These are phyloP conservation scores for Myxozyma sirexii DNA, from an alignment of 805 yeast genomes.

Conservation along the genomic window DNA sequence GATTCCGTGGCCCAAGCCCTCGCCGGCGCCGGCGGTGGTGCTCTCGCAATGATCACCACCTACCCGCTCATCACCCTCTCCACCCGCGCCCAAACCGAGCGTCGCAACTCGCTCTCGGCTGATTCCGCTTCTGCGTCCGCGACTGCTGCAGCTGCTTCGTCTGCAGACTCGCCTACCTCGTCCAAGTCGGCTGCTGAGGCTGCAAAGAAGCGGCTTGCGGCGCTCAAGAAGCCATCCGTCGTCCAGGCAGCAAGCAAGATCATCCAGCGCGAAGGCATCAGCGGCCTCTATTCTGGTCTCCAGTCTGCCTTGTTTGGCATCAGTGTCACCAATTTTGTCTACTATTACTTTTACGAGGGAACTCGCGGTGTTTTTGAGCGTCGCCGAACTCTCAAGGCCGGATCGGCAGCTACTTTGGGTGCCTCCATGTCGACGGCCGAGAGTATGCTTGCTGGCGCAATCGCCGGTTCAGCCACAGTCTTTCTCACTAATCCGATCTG, in stretches of 20 bases:
- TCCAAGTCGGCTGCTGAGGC: conserved; percentile 16
- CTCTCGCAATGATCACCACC: conserved; percentile 80
- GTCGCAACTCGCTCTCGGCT: conserved; percentile 12
- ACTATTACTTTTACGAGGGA: conserved; percentile 87
- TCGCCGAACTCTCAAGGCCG: conserved; percentile 38
- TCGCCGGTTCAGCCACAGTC: conserved; percentile 86
- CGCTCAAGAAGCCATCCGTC: conserved; percentile 31
- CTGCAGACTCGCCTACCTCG: not conserved
- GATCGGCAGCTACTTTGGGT: conserved; percentile 22
- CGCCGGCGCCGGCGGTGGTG: conserved; percentile 94
- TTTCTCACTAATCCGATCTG: conserved; percentile 85
- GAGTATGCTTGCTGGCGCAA: conserved; percentile 74
- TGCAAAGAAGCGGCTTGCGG: conserved; percentile 18
- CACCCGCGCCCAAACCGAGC: conserved; percentile 81
- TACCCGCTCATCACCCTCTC: conserved; percentile 87
- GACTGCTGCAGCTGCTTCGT: not conserved
- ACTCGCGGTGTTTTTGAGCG: conserved; percentile 44
- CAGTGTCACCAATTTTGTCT: conserved; percentile 81
- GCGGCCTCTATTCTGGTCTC: conserved; percentile 79
- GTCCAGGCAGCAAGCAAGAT: conserved; percentile 52
- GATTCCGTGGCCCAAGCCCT: conserved; percentile 78
- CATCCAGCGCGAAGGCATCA: conserved; percentile 59
- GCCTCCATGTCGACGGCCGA: conserved; percentile 61
- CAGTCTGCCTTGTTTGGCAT: conserved; percentile 88
- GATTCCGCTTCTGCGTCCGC: conserved; percentile 4